Conservation (phyloP, 257 asterid genomes). For the Lavandula angustifolia region DNA sequence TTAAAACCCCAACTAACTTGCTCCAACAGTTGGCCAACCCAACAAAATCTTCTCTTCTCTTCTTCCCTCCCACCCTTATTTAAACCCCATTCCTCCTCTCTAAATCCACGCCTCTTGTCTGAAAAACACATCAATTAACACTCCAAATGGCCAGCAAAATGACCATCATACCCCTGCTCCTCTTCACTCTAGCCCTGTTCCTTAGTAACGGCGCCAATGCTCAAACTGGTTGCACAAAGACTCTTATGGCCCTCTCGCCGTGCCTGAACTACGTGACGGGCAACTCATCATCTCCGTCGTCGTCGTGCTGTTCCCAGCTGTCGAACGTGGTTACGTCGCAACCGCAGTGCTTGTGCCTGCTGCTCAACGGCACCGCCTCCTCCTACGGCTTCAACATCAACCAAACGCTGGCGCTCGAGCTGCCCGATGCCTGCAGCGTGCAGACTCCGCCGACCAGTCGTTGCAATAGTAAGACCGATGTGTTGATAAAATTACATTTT, state of each 20-base stretch:
- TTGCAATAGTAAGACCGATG: slow-evolving; percentile 44
- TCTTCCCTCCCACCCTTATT: slow-evolving; percentile 32
- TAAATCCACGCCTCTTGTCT: not conserved
- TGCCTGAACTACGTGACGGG: slow-evolving; percentile 59
- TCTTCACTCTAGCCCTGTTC: slow-evolving; percentile 24
- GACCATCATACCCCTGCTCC: slow-evolving; percentile 27
- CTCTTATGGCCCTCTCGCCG: slow-evolving; percentile 51
- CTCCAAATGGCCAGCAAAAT: slow-evolving; percentile 39
- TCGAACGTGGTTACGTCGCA: slow-evolving; percentile 41
- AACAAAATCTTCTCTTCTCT: slow-evolving; percentile 22
- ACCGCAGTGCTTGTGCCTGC: slow-evolving; percentile 56
- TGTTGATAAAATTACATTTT: no score
- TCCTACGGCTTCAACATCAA: slow-evolving; percentile 48
- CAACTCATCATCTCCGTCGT: slow-evolving; percentile 48
- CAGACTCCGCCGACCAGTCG: slow-evolving; percentile 53
- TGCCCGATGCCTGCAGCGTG: slow-evolving; percentile 54
- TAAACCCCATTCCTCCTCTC: not conserved
- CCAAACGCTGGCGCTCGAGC: slow-evolving; percentile 51
- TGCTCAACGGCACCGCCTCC: slow-evolving; percentile 42
- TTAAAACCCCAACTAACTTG: slow-evolving; percentile 23
- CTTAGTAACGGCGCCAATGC: slow-evolving; percentile 29
- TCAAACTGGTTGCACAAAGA: slow-evolving; percentile 48
- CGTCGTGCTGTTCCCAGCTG: slow-evolving; percentile 59
- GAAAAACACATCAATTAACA: no score
- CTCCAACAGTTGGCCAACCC: slow-evolving; percentile 40